These are phyloP conservation scores for Nicotiana paniculata DNA, from an alignment of 257 asterid genomes.

Conservation along the genomic window DNA sequence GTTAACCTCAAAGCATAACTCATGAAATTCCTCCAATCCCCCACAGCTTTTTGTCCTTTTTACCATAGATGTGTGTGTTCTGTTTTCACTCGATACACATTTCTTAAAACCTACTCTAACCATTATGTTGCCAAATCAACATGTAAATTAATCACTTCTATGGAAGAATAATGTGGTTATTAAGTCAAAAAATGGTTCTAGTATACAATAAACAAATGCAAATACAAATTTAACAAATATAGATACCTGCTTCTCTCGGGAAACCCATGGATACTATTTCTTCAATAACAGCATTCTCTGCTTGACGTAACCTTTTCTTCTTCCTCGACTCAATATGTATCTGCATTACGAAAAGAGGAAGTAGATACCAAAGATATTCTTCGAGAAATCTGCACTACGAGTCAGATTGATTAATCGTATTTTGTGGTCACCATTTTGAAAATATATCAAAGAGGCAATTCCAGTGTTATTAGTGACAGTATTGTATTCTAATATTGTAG, in stretches of 20 bases:
- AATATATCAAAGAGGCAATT: neutral
- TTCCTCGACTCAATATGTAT: conserved; percentile 51
- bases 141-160: neutral
- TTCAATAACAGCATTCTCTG: conserved; percentile 38
- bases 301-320: conserved; percentile 47
- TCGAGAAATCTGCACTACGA: neutral
- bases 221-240: neutral
- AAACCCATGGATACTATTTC: conserved; percentile 62
- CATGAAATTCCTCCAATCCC: neutral
- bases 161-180: neutral
- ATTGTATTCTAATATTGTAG: no score
- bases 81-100: neutral
- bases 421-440: neutral
- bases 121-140: neutral
- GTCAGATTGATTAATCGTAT: neutral
- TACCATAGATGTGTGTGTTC: neutral
- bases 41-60: neutral
- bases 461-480: neutral
- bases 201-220: neutral
- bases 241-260: conserved; percentile 56
- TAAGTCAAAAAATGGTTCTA: neutral
- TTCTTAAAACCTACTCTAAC: neutral
- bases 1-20: neutral
- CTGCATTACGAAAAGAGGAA: conserved; percentile 33
- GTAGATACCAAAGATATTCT: neutral